Percentiles rank a stretch among this genome's conserved stretches.
Conservation (phyloP, 2,329 filamentous ascomycete species). For the Trichoderma guizhouense region DNA sequence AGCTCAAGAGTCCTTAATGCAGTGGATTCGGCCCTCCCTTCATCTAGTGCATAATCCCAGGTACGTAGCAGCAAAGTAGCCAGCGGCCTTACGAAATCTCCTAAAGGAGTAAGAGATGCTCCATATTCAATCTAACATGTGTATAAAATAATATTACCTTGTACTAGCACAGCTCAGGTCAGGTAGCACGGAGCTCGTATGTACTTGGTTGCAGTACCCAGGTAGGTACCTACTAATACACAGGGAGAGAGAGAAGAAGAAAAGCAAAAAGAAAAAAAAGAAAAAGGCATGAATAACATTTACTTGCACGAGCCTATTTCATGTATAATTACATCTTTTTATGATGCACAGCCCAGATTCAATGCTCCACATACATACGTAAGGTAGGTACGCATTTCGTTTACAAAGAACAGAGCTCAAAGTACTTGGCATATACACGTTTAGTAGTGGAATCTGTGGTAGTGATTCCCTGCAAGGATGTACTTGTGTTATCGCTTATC, state of each 20-base stretch:
- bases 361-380: background rate
- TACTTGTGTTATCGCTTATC: slow-evolving; percentile 8
- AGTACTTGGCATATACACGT: background rate
- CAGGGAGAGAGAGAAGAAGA: background rate
- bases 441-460: background rate
- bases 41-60: slow-evolving; percentile 5
- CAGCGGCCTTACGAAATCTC: background rate
- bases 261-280: background rate
- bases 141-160: background rate
- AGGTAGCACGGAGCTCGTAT: background rate
- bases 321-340: too few species aligned
- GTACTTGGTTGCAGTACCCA: background rate
- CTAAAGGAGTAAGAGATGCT: background rate
- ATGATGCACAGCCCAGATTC: background rate
- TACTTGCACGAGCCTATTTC: background rate
- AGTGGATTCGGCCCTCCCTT: slow-evolving; percentile 6
- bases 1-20: slow-evolving; percentile 1
- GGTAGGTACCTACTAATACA: background rate
- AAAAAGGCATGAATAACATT: background rate
- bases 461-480: background rate
- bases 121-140: background rate
- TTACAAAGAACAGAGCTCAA: background rate
- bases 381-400: background rate
- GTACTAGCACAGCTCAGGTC: background rate
- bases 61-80: background rate